Base-by-base conservation (phyloP, 805 yeast genomes). In the Zygosaccharomyces pseudorouxii region DNA sequence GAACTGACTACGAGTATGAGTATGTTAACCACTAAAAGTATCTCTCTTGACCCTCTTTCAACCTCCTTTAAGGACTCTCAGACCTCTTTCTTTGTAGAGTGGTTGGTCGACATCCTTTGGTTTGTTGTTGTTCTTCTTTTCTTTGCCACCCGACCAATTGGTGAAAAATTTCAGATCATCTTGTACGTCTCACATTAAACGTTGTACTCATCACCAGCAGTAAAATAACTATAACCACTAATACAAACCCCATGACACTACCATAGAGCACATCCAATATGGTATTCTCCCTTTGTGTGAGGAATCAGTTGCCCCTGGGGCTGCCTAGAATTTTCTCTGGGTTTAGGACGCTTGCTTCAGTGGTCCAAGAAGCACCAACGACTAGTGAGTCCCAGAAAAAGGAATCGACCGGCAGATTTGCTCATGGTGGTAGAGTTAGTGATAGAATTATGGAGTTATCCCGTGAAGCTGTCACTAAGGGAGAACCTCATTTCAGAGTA, bases 401-500 rank as follows among this genome's bases (percentile, higher is more conserved):
- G 33, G 29, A 11, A 11, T 28, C 27, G 14, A 7, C 27, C 16
- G 4, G 42, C 1, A 35, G 40, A 33, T 25, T 44, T 38, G 48
- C 33, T 31, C 16, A 29, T 35, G 30, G 39, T 29, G 23, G 41
- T 9, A 42, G 55, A 30, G 54, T 62, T 4, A 54, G 64, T 41
- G 64, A 58, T 18, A 58, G 48, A 28, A 54, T 67, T 37, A 44
- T 65, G 51, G 70, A 71, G 37, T 62, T 63, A 48, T 71, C 69
- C 46, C 70, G 73, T 56, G 76, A 77, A 29, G 79, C 81, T 50
- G 75, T 84, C 38, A 80, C 76, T 23, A 69, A 69, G 45, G 89
- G 84, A 36, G 74, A 75, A 55, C 84, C 96, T 2, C 96, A 89
- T 72, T 92, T 89, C 77, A 74, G 73, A 36, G 79, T 86, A 6